Conservation (phyloP, 2,329 filamentous ascomycete genomes). For the Graphilbum fragrans region DNA sequence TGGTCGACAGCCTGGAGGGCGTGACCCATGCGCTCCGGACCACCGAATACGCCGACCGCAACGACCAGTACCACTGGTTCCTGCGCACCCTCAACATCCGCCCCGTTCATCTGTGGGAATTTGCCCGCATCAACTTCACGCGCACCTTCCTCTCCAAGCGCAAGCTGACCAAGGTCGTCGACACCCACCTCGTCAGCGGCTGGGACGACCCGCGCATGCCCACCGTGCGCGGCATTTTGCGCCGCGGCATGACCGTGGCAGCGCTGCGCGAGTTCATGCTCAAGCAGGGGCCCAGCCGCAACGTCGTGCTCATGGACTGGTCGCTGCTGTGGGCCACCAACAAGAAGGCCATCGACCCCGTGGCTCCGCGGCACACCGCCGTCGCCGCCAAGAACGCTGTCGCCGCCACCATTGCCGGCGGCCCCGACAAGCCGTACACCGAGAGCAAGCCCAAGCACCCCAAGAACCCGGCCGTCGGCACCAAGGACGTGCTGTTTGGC, state of each 20-base stretch:
- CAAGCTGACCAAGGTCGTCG: constrained; percentile 74
- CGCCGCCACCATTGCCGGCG: constrained; percentile 56
- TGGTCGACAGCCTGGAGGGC: constrained; percentile 70
- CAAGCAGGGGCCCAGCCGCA: constrained; percentile 72
- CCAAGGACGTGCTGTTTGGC: constrained; percentile 74
- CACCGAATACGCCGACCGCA: constrained; percentile 69
- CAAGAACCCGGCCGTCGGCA: constrained; percentile 78
- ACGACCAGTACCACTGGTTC: constrained; percentile 82
- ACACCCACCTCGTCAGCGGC: constrained; percentile 62
- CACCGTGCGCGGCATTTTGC: constrained; percentile 28
- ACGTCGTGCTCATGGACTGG: constrained; percentile 79
- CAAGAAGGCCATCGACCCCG: constrained; percentile 72
- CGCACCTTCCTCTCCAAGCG: constrained; percentile 74
- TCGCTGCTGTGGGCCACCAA: constrained; percentile 61
- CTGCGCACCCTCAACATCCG: constrained; percentile 60
- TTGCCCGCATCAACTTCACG: constrained; percentile 75
- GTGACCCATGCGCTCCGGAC: constrained; percentile 75
- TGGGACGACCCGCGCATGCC: constrained; percentile 87
- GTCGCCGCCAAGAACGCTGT: constrained; percentile 61
- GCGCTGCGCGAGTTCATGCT: constrained; percentile 75
- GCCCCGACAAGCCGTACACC: constrained; percentile 46
- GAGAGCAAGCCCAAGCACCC: constrained; percentile 77
- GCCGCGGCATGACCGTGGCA: constrained; percentile 67
- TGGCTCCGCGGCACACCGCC: constrained; percentile 62
- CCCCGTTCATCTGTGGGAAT: constrained; percentile 75